Percentiles rank a stretch among this genome's conserved stretches.
These are phyloP conservation scores for Purshia tridentata DNA, from an alignment of 306 rosid genomes.

Conservation along the genomic window DNA sequence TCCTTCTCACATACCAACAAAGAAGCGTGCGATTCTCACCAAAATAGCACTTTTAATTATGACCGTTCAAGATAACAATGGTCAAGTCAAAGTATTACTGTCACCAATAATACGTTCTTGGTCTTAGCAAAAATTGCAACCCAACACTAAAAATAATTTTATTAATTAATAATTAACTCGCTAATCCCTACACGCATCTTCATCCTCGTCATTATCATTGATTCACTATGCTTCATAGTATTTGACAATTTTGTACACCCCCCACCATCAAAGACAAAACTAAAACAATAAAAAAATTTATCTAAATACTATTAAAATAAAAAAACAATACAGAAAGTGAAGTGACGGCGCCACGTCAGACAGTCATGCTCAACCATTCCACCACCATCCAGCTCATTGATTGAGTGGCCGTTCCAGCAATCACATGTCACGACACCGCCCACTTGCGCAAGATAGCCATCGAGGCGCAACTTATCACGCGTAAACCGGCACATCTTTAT, in stretches of 20 bases:
- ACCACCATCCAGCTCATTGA: slow-evolving; percentile 34
- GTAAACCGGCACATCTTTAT: slow-evolving; percentile 31
- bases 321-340: background rate
- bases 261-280: background rate
- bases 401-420: slow-evolving; percentile 30
- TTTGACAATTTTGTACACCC: slow-evolving; percentile 5
- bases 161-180: background rate
- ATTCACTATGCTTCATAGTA: background rate
- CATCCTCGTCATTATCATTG: background rate
- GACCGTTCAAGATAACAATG: slow-evolving; percentile 17
- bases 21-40: too few species aligned
- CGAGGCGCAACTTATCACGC: slow-evolving; percentile 31
- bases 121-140: slow-evolving; percentile 9
- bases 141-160: background rate
- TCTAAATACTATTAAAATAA: background rate
- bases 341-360: slow-evolving; percentile 31
- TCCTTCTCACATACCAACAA: too few species aligned
- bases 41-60: too few species aligned
- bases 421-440: background rate
- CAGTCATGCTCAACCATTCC: slow-evolving; percentile 25
- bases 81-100: background rate
- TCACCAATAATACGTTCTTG: background rate
- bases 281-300: background rate
- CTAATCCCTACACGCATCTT: slow-evolving; percentile 8
- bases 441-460: slow-evolving; percentile 18